Evolutionary conservation across 495 filamentous ascomycete species (phyloP), one percentile per base, ranked within the genome.

Genomic region (Cercophora scortea): DNA sequence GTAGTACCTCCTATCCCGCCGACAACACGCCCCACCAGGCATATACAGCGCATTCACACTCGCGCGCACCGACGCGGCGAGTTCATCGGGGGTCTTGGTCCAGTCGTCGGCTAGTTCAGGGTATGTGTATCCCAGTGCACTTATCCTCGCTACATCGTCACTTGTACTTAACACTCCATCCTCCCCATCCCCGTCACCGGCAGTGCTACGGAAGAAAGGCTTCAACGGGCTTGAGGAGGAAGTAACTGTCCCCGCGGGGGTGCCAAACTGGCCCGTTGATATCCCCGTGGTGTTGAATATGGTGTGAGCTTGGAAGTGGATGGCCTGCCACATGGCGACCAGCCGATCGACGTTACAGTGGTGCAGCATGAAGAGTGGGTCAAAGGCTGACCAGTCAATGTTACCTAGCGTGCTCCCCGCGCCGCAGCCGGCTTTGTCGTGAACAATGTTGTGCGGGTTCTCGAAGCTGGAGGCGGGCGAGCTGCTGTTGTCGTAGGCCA

Each of bases 271-370:
- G 16, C 69, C 70, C 40, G 25, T 45, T 0, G 56, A 62, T 0
- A 11, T 51, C 16, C 54, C 58, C 6, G 54, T 51, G 4, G 52
- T 42, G 1, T 53, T 25, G 25, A 25, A 5, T 40, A 68, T 64
- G 39, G 71, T 52, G 16, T 52, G 49, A 7, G 54, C 42, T 8
- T 61, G 51, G 48, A 63, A 68, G 44, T 73, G 51, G 32, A 71
- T 56, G 1, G 63, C 63, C 42, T 72, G 62, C 70, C 67, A 78
- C 46, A 78, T 59, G 4, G 72, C 71, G 18, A 72, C 52, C 32
- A 77, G 62, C 15, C 74, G 71, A 62, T 79, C 77, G 41, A 77
- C 58, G 49, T 79, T 77, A 51, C 62, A 65, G 58, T 73, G 68
- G 52, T 72, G 62, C 34, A 72, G 63, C 64, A 73, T 65, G 44